A percentile compares a stretch with the other conserved stretches of the same genome.
phyloP scores from a whole-genome alignment of 352 stramenopile species.

The Phytophthora fragariaefolia region DNA sequence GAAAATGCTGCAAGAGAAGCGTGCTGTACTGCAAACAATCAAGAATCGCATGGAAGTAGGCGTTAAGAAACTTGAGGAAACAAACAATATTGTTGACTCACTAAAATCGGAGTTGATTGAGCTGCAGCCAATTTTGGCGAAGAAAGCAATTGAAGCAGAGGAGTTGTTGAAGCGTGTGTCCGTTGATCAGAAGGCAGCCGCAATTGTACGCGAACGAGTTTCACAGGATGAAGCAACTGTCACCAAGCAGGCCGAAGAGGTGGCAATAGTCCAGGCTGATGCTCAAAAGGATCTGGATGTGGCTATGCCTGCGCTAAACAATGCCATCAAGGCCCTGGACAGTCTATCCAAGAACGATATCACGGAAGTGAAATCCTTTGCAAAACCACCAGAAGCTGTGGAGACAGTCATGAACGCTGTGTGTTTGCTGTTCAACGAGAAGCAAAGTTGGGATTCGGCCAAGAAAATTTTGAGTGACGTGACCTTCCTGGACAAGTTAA shows the following conservation, averaged over 20 bases:
- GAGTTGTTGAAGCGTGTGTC: constrained; percentile 93
- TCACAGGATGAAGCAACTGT: constrained; percentile 92
- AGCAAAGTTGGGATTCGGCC: constrained; percentile 92
- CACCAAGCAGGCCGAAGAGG: constrained; percentile 91
- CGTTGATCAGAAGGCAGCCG: constrained; percentile 92
- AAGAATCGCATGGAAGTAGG: constrained; percentile 92
- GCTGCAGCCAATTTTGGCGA: constrained; percentile 92
- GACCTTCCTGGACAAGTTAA: constrained; percentile 91
- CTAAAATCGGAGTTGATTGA: constrained; percentile 92
- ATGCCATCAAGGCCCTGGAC: constrained; percentile 90
- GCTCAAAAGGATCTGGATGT: constrained; percentile 94
- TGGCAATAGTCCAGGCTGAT: constrained; percentile 90
- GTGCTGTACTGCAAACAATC: constrained; percentile 80
- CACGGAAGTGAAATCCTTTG: constrained; percentile 95
- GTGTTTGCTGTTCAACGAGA: constrained; percentile 93
- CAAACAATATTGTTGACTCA: constrained; percentile 93
- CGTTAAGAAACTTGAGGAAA: constrained; percentile 95
- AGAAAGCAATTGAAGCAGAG: constrained; percentile 92
- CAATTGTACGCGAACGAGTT: constrained; percentile 87
- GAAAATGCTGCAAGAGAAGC: constrained; percentile 92
- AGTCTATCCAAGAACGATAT: constrained; percentile 94
- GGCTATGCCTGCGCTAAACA: constrained; percentile 91
- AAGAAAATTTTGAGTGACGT: constrained; percentile 93
- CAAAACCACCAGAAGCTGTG: constrained; percentile 92
- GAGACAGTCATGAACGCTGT: constrained; percentile 96